A percentile compares a stretch with the other conserved stretches of the same genome.
phyloP scores from a whole-genome alignment of 768 basidiomycete genomes.

The Boletus coccyginus region DNA sequence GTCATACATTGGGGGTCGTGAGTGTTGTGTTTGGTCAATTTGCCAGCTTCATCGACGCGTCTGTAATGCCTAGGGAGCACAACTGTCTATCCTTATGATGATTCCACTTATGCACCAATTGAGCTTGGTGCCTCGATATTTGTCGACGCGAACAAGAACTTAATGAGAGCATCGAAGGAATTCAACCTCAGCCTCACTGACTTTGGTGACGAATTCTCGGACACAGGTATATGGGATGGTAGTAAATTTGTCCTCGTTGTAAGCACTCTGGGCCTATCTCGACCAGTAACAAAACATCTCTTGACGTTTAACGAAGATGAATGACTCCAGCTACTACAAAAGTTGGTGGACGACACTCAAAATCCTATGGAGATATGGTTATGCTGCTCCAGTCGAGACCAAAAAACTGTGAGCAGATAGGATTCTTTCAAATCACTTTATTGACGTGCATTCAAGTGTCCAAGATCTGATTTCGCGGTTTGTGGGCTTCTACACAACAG shows the following conservation, averaged over 20 bases:
- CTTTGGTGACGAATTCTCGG: constrained; percentile 48
- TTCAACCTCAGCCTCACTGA: constrained; percentile 63
- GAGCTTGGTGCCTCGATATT: constrained; percentile 93
- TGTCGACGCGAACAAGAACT: constrained; percentile 68
- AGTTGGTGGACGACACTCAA: constrained; percentile 74
- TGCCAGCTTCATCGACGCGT: constrained; percentile 1
- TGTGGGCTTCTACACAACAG: constrained; percentile 50
- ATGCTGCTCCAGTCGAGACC: constrained; percentile 54
- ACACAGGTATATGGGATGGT: constrained; percentile 83
- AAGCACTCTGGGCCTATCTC: constrained; percentile 21
- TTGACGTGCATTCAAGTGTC: constrained; percentile 43
- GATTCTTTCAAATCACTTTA: background rate
- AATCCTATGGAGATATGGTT: constrained; percentile 76
- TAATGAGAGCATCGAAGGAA: constrained; percentile 73
- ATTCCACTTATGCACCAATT: constrained; percentile 54
- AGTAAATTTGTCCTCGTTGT: constrained; percentile 64
- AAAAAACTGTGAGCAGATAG: constrained; percentile 46
- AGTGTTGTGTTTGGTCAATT: constrained; percentile 35
- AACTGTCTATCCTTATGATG: constrained; percentile 67
- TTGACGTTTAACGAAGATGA: constrained; percentile 33
- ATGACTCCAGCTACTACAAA: constrained; percentile 35
- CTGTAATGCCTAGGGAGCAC: constrained; percentile 59
- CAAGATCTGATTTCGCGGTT: constrained; percentile 50
- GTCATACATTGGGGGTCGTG: constrained; percentile 80
- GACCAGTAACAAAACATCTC: background rate